These are phyloP conservation scores for Pseudopithomyces maydicus DNA, from an alignment of 2,329 filamentous ascomycete genomes.

Conservation along the genomic window DNA sequence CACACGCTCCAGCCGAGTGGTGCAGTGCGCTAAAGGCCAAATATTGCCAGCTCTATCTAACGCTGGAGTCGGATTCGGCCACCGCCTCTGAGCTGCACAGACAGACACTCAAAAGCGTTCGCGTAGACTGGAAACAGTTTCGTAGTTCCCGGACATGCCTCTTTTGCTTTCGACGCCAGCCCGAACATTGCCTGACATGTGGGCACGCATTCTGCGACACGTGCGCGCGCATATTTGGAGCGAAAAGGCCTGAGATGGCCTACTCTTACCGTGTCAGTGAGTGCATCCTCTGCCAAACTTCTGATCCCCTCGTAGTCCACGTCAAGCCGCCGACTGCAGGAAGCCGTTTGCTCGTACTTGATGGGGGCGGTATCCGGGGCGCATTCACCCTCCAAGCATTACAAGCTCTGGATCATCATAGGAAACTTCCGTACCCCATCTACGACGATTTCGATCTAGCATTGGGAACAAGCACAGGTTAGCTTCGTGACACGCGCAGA, in stretches of 20 bases:
- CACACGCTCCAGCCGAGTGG: not conserved
- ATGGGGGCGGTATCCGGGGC: constrained; percentile 16
- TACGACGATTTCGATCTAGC: constrained; percentile 21
- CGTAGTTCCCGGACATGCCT: constrained; percentile 13
- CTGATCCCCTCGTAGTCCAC: constrained; percentile 6
- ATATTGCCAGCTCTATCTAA: constrained; percentile 2
- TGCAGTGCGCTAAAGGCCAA: constrained; percentile 1
- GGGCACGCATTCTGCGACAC: constrained; percentile 14
- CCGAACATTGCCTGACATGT: constrained; percentile 16
- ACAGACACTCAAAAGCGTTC: constrained; percentile 8
- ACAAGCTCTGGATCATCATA: constrained; percentile 11
- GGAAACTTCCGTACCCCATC: constrained; percentile 19
- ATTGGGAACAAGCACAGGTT: constrained; percentile 19
- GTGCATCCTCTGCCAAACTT: constrained; percentile 16
- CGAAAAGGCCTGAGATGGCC: constrained; percentile 9
- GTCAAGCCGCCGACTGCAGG: constrained; percentile 18
- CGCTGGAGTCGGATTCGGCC: constrained; percentile 6
- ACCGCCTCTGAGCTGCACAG: constrained; percentile 9
- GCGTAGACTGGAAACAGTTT: constrained; percentile 13
- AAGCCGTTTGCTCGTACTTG: constrained; percentile 17
- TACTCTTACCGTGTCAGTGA: constrained; percentile 15
- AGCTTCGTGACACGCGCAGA: not conserved
- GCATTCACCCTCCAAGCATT: constrained; percentile 17
- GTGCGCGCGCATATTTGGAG: constrained; percentile 12
- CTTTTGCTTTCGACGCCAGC: constrained; percentile 14